These are phyloP conservation scores for Viridothelium virens DNA, from an alignment of 495 filamentous ascomycete genomes.

Conservation along the genomic window DNA sequence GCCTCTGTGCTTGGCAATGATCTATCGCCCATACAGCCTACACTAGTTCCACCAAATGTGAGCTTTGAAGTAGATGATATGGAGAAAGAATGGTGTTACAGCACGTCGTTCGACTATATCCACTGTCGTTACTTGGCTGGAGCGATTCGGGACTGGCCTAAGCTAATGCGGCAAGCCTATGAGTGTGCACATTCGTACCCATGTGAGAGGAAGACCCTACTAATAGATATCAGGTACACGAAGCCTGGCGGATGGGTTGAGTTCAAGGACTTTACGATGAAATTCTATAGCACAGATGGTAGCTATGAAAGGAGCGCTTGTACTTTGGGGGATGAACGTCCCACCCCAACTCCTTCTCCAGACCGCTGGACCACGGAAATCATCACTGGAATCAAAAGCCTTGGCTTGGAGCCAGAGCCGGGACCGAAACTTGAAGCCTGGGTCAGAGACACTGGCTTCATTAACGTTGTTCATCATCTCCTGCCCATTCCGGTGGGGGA, in stretches of 20 bases:
- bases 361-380: constrained; percentile 20
- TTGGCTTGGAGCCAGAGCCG: constrained; percentile 28
- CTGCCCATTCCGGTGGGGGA: constrained; percentile 28
- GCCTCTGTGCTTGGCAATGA: constrained; percentile 26
- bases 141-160: constrained; percentile 44
- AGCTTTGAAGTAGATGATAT: constrained; percentile 30
- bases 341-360: constrained; percentile 10
- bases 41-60: constrained; percentile 25
- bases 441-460: constrained; percentile 24
- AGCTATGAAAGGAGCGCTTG: background rate
- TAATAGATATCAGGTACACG: constrained; percentile 31
- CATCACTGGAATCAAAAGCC: constrained; percentile 11
- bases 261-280: constrained; percentile 21
- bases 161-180: constrained; percentile 34
- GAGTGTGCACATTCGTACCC: constrained; percentile 23
- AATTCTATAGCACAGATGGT: constrained; percentile 25
- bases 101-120: constrained; percentile 42
- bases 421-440: constrained; percentile 2
- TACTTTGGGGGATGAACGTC: background rate
- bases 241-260: constrained; percentile 62
- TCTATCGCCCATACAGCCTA: constrained; percentile 27
- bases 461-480: constrained; percentile 23
- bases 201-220: background rate
- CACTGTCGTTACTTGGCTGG: constrained; percentile 35
- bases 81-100: constrained; percentile 26